A percentile compares a stretch with the other conserved stretches of the same genome.
Conservation (phyloP, 139 green algal genomes). For the Coelastrella sp. region DNA sequence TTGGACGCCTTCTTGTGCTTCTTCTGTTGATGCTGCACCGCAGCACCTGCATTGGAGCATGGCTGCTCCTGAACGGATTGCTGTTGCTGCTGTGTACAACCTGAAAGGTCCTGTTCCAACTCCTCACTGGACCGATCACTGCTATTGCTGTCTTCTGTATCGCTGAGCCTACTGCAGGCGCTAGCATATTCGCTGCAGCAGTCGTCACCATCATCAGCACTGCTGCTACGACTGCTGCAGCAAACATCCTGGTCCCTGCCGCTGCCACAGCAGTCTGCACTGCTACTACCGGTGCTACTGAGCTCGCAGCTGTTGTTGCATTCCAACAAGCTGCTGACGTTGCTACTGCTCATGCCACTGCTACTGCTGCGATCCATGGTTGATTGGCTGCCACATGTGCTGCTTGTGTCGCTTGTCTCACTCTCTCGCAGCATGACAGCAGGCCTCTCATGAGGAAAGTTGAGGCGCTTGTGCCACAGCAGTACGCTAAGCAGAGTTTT, state of each 20-base stretch:
- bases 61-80: slow-evolving; percentile 2
- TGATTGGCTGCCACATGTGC: not conserved
- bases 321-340: not conserved
- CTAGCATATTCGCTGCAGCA: not conserved
- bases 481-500: slow-evolving; percentile 3
- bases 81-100: not conserved
- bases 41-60: too few species aligned
- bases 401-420: slow-evolving; percentile 7
- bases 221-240: not conserved
- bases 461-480: slow-evolving; percentile 42
- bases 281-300: not conserved
- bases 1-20: not conserved
- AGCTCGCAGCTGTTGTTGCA: too few species aligned
- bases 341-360: not conserved
- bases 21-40: not conserved
- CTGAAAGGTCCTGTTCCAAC: not conserved
- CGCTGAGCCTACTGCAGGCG: not conserved
- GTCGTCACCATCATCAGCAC: not conserved
- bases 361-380: not conserved
- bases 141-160: not conserved
- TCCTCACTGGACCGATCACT: not conserved
- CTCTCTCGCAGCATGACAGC: slow-evolving; percentile 9
- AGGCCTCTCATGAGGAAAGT: slow-evolving; percentile 18
- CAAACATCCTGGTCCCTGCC: not conserved
- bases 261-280: not conserved